Evolutionary conservation across 129 eudicot species (phyloP).

Genomic region (Gnaphalium uliginosum): DNA sequence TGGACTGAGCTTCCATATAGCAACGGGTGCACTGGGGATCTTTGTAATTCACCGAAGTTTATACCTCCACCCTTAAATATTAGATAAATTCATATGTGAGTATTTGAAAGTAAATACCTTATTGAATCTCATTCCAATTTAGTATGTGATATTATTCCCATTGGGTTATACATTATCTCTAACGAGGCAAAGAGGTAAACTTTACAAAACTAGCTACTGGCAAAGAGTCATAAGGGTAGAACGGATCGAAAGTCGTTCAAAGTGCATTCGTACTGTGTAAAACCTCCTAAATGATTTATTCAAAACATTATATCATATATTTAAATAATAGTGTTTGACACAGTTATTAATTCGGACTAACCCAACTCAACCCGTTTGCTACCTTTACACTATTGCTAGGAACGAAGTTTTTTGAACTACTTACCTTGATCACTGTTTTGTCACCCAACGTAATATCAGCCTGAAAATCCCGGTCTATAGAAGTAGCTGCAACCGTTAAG

Average conservation of each 20-base stretch:
- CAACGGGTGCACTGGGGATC: constrained; percentile 52
- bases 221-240: too few species aligned
- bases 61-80: constrained; percentile 74
- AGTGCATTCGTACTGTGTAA: too few species aligned
- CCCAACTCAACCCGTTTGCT: too few species aligned
- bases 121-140: neutral
- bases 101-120: neutral
- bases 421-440: constrained; percentile 63
- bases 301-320: too few species aligned
- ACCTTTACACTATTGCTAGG: neutral
- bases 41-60: constrained; percentile 51
- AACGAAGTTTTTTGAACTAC: neutral
- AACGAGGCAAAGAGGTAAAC: too few species aligned
- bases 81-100: neutral
- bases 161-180: neutral
- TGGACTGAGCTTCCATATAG: constrained; percentile 52
- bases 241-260: too few species aligned
- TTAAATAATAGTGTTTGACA: too few species aligned
- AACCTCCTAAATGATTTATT: too few species aligned
- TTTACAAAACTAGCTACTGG: too few species aligned
- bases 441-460: constrained; percentile 60
- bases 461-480: constrained; percentile 82
- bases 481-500: constrained; percentile 76
- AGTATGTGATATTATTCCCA: neutral
- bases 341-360: too few species aligned